phyloP scores from a whole-genome alignment of 768 basidiomycete species.

The Cyclocybe cylindracea region DNA sequence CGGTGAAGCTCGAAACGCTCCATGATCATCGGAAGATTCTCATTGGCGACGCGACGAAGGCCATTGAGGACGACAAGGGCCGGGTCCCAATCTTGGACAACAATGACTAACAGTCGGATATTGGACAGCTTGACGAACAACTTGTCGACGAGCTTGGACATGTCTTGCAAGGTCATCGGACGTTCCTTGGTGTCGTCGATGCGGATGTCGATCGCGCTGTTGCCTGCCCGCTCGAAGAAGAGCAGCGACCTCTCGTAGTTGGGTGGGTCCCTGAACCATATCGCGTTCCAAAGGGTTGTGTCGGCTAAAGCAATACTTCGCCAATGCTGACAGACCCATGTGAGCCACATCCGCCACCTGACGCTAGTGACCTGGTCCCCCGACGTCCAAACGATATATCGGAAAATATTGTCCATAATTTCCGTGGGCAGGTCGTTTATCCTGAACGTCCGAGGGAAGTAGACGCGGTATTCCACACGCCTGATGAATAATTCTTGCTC shows the following conservation, averaged over 20 bases:
- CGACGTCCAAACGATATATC: slow-evolving; percentile 56
- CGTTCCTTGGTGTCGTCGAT: slow-evolving; percentile 45
- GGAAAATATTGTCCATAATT: slow-evolving; percentile 66
- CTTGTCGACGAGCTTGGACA: slow-evolving; percentile 49
- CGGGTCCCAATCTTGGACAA: slow-evolving; percentile 58
- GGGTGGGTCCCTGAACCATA: slow-evolving; percentile 60
- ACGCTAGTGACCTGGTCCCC: slow-evolving; percentile 34
- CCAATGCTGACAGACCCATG: slow-evolving; percentile 63
- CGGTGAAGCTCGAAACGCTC: slow-evolving; percentile 70
- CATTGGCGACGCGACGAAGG: slow-evolving; percentile 37
- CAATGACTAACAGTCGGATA: slow-evolving; percentile 59
- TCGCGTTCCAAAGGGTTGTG: slow-evolving; percentile 60
- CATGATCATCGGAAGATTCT: slow-evolving; percentile 42
- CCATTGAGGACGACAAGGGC: slow-evolving; percentile 51
- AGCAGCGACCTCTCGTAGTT: slow-evolving; percentile 52
- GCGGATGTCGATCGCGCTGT: slow-evolving; percentile 59
- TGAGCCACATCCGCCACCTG: slow-evolving; percentile 45
- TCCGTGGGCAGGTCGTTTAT: slow-evolving; percentile 67
- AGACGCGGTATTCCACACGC: slow-evolving; percentile 29
- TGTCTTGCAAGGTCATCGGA: slow-evolving; percentile 39
- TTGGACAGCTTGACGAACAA: slow-evolving; percentile 55
- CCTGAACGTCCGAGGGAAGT: slow-evolving; percentile 46
- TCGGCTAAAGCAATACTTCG: slow-evolving; percentile 48
- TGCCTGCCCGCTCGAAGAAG: slow-evolving; percentile 60
- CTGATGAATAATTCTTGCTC: slow-evolving; percentile 33